Evolutionary conservation across 495 filamentous ascomycete species (phyloP).

Genomic region (Pseudevernia furfuracea): DNA sequence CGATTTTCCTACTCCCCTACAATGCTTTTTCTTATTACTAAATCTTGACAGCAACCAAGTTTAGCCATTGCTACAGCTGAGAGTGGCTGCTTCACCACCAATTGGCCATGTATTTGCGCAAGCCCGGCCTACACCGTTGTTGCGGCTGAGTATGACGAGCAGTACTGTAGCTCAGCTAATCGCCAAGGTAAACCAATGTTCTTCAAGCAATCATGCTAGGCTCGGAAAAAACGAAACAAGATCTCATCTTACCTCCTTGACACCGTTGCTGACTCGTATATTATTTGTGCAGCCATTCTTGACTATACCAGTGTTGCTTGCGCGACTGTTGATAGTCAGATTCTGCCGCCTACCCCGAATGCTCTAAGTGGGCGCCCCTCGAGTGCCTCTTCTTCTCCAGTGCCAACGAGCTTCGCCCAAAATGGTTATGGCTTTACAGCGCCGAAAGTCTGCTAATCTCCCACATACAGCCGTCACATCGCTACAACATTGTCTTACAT

Average conservation of each 20-base stretch:
- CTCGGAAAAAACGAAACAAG: not conserved
- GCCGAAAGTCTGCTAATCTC: too few species aligned
- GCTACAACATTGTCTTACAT: too few species aligned
- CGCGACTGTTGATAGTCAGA: not conserved
- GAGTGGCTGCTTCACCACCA: not conserved
- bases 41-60: not conserved
- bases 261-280: not conserved
- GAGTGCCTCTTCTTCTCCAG: not conserved
- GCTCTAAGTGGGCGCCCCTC: not conserved
- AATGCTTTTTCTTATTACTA: not conserved
- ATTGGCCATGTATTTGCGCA: constrained; percentile 10
- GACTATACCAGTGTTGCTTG: not conserved
- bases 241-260: not conserved
- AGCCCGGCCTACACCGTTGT: constrained; percentile 3
- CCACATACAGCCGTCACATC: too few species aligned
- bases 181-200: not conserved
- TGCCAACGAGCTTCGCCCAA: not conserved
- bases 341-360: not conserved
- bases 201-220: not conserved
- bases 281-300: not conserved
- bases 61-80: constrained; percentile 1
- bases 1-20: not conserved
- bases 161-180: constrained; percentile 1
- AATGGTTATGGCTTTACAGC: not conserved
- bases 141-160: not conserved